These are phyloP conservation scores for Hemileccinum rubropunctum DNA, from an alignment of 768 basidiomycete genomes.

Conservation along the genomic window DNA sequence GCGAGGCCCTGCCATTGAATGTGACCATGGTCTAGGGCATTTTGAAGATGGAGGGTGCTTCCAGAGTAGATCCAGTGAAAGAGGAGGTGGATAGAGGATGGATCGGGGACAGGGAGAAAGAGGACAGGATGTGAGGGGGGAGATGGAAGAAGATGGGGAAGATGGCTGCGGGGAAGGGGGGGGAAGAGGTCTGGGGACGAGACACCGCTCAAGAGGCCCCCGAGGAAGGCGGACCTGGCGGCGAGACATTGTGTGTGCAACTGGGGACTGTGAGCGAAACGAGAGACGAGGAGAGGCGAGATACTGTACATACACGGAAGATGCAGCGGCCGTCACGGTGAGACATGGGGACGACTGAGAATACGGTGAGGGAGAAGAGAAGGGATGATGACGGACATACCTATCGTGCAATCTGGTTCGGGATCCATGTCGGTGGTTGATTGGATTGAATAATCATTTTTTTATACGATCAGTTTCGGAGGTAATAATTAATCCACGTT, in stretches of 20 bases:
- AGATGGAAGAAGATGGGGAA: constrained; percentile 69
- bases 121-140: constrained; percentile 61
- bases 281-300: background rate
- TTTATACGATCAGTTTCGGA: no score
- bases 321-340: no score
- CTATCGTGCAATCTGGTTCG: constrained; percentile 64
- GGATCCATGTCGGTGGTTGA: background rate
- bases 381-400: constrained; percentile 36
- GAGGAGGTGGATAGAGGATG: constrained; percentile 66
- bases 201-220: constrained; percentile 67
- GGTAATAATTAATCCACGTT: background rate
- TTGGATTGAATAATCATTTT: no score
- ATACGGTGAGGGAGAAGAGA: constrained; percentile 2
- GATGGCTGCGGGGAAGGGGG: constrained; percentile 43
- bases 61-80: constrained; percentile 86
- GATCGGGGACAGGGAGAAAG: constrained; percentile 74
- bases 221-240: constrained; percentile 75
- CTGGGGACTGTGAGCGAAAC: constrained; percentile 36
- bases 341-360: constrained; percentile 48
- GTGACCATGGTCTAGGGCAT: constrained; percentile 58
- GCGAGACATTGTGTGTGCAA: constrained; percentile 79
- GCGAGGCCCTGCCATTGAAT: constrained; percentile 86
- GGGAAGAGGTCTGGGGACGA: no score
- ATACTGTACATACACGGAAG: constrained; percentile 54
- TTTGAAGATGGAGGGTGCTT: constrained; percentile 58